Evolutionary conservation across 2,329 filamentous ascomycete genomes (phyloP).

Genomic region (Colletotrichum lindemuthianum): DNA sequence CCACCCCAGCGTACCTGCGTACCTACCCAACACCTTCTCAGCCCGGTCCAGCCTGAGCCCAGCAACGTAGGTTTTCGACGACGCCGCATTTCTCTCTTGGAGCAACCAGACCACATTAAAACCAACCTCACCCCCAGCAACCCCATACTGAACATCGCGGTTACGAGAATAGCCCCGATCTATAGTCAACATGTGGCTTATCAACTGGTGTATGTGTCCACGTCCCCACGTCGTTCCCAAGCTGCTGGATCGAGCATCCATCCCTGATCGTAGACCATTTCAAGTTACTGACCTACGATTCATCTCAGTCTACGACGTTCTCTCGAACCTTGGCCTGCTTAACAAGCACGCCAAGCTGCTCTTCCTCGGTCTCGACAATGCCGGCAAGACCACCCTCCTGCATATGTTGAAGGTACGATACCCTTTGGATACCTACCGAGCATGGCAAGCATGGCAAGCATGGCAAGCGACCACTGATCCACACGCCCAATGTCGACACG

Average conservation of each 20-base stretch:
- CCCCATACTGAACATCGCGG: constrained; percentile 31
- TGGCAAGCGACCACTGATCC: not conserved
- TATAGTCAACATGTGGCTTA: constrained; percentile 79
- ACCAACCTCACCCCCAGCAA: constrained; percentile 25
- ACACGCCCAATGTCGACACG: constrained; percentile 10
- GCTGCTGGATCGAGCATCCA: constrained; percentile 23
- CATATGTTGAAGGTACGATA: constrained; percentile 90
- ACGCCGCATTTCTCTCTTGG: constrained; percentile 21
- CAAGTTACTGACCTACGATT: constrained; percentile 42
- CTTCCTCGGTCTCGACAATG: constrained; percentile 93
- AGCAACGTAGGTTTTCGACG: constrained; percentile 11
- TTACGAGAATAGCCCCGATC: constrained; percentile 35
- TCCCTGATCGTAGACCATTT: constrained; percentile 20
- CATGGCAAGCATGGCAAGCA: not conserved
- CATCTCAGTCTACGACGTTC: constrained; percentile 79
- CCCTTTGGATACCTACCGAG: not conserved
- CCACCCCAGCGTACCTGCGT: not conserved
- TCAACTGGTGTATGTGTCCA: constrained; percentile 86
- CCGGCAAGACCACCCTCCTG: constrained; percentile 91
- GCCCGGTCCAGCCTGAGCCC: constrained; percentile 7
- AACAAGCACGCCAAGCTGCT: constrained; percentile 98
- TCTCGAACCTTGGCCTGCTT: constrained; percentile 85
- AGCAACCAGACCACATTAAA: constrained; percentile 27
- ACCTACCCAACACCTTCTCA: constrained; percentile 5
- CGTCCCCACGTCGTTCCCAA: constrained; percentile 39